Evolutionary conservation across 2,329 filamentous ascomycete species (phyloP).

Genomic region (Colletotrichum lini): DNA sequence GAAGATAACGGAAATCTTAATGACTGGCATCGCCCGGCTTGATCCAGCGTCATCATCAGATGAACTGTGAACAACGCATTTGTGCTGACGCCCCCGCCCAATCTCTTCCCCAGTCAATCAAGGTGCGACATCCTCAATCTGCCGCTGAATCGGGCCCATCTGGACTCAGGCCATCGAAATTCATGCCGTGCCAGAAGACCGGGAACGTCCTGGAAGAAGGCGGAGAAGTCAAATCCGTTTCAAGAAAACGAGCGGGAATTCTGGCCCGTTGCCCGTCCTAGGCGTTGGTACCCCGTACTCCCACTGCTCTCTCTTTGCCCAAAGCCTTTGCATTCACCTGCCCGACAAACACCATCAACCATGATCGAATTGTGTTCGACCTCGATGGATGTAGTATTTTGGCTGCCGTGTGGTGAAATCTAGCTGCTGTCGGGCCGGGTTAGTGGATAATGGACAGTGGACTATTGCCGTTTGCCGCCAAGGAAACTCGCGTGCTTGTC

Average conservation of each 20-base stretch:
- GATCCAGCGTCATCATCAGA: constrained; percentile 32
- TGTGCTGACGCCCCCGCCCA: constrained; percentile 1
- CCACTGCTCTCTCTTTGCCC: constrained; percentile 17
- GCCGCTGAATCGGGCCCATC: constrained; percentile 26
- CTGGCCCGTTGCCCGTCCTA: background rate
- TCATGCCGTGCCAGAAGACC: constrained; percentile 21
- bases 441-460: too few species aligned
- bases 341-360: constrained; percentile 29
- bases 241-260: constrained; percentile 24
- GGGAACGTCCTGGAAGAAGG: constrained; percentile 17
- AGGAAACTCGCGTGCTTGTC: constrained; percentile 4
- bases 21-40: constrained; percentile 34
- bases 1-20: constrained; percentile 31
- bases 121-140: constrained; percentile 40
- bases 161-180: constrained; percentile 10
- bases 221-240: constrained; percentile 31
- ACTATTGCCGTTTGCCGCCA: constrained; percentile 1
- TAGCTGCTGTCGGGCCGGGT: background rate
- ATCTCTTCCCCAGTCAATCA: constrained; percentile 30
- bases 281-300: background rate
- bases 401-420: constrained; percentile 2
- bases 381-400: constrained; percentile 6
- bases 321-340: constrained; percentile 20
- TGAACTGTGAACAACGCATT: constrained; percentile 32
- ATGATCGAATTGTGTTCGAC: constrained; percentile 13